Evolutionary conservation across 1,284 basidiomycete species (phyloP).

Genomic region (Takashimella koratensis): DNA sequence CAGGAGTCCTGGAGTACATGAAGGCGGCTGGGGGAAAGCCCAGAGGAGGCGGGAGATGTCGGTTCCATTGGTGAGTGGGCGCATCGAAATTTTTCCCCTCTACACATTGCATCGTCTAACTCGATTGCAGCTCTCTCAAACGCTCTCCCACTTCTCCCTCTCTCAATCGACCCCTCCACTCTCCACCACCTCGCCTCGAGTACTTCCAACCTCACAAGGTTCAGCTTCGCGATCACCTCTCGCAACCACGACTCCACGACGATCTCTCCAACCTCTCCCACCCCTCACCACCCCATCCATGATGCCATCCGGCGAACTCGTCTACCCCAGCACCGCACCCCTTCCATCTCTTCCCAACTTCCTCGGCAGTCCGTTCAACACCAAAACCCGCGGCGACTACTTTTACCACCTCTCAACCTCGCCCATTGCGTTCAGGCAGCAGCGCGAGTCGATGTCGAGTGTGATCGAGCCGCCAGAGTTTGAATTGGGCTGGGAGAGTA

Average conservation of each 20-base stretch:
- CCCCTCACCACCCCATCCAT: conserved; percentile 7
- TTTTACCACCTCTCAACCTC: conserved; percentile 3
- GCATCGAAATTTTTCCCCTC: background rate
- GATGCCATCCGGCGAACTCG: conserved; percentile 8
- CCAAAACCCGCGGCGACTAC: conserved; percentile 21
- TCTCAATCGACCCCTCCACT: conserved; percentile 22
- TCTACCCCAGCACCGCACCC: conserved; percentile 31
- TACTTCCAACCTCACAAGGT: background rate
- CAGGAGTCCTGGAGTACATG: background rate
- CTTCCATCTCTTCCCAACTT: conserved; percentile 33
- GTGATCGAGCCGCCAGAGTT: background rate
- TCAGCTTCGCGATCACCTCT: conserved; percentile 3
- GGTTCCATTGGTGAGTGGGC: conserved; percentile 36
- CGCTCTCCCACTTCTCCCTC: conserved; percentile 39
- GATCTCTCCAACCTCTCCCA: background rate
- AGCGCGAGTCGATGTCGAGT: background rate
- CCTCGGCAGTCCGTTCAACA: conserved; percentile 38
- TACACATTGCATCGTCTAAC: conserved; percentile 1
- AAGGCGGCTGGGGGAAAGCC: conserved; percentile 6
- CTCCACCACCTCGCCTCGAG: background rate
- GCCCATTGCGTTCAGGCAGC: background rate
- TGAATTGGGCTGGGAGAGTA: background rate
- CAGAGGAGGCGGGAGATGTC: conserved; percentile 36
- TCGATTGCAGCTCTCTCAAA: conserved; percentile 31
- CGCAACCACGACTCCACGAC: background rate